Conservation (phyloP, 2,329 filamentous ascomycete genomes). For the Bipolaris bicolor region DNA sequence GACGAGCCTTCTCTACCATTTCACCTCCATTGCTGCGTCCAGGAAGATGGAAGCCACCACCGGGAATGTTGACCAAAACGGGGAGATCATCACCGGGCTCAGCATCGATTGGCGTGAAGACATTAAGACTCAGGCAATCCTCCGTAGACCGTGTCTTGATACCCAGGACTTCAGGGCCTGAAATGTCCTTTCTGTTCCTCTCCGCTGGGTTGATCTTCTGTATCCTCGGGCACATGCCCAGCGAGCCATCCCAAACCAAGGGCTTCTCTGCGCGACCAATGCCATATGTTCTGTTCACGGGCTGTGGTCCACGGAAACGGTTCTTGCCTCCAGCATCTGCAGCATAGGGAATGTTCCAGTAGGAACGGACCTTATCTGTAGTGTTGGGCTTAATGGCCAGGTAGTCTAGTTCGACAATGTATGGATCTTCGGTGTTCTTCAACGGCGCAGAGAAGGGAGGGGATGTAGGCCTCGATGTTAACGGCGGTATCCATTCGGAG, state of each 20-base stretch:
- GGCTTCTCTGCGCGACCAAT: conserved; percentile 29
- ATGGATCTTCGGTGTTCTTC: conserved; percentile 34
- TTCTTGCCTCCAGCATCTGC: conserved; percentile 38
- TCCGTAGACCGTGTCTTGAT: conserved; percentile 36
- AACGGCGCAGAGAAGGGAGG: conserved; percentile 31
- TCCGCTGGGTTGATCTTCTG: conserved; percentile 40
- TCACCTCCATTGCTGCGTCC: conserved; percentile 41
- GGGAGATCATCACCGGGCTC: conserved; percentile 42
- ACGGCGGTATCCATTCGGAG: conserved; percentile 36
- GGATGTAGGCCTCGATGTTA: conserved; percentile 24
- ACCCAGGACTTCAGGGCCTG: conserved; percentile 34
- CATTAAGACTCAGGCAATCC: conserved; percentile 54
- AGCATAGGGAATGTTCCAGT: conserved; percentile 46
- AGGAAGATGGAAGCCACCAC: conserved; percentile 52
- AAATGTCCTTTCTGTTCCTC: conserved; percentile 36
- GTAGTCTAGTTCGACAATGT: conserved; percentile 42
- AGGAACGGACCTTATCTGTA: conserved; percentile 35
- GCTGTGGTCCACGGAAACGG: conserved; percentile 41
- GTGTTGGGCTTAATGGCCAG: conserved; percentile 38
- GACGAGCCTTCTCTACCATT: conserved; percentile 40
- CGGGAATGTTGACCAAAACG: conserved; percentile 55
- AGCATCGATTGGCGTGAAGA: conserved; percentile 42
- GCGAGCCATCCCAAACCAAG: conserved; percentile 36
- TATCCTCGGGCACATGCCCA: conserved; percentile 45
- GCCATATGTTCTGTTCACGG: conserved; percentile 35